phyloP scores from a whole-genome alignment of 2,329 filamentous ascomycete genomes.

The Acrocalymma vagum region DNA sequence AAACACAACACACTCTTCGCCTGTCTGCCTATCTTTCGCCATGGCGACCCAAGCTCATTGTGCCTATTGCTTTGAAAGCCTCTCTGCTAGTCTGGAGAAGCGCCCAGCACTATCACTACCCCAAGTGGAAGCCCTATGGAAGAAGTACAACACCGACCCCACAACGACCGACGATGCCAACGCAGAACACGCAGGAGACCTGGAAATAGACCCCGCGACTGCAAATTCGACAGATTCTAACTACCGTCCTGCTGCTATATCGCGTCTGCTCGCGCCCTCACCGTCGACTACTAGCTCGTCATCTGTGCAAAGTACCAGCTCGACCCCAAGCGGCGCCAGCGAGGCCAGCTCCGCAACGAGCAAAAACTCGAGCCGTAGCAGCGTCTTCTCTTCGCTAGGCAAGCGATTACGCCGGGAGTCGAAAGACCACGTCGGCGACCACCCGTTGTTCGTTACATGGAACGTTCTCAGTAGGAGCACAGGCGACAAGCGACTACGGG shows the following conservation, averaged over 20 bases:
- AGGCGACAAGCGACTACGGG: constrained; percentile 76
- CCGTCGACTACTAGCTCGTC: constrained; percentile 55
- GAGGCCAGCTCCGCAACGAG: constrained; percentile 56
- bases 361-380: constrained; percentile 38
- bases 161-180: constrained; percentile 18
- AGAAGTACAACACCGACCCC: constrained; percentile 55
- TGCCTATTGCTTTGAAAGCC: constrained; percentile 89
- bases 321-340: constrained; percentile 54
- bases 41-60: constrained; percentile 92
- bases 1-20: too few relatives aligned
- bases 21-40: too few relatives aligned
- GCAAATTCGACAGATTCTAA: constrained; percentile 31
- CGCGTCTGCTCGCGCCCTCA: constrained; percentile 52
- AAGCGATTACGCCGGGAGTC: constrained; percentile 27
- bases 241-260: constrained; percentile 53
- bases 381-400: constrained; percentile 46
- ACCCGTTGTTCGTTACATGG: constrained; percentile 94
- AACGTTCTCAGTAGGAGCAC: constrained; percentile 73
- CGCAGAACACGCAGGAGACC: constrained; percentile 41
- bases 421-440: constrained; percentile 42
- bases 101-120: constrained; percentile 72
- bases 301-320: constrained; percentile 57
- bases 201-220: constrained; percentile 30
- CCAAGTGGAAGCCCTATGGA: constrained; percentile 75
- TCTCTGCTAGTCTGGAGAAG: constrained; percentile 77